A percentile compares a stretch with the other conserved stretches of the same genome.
phyloP scores from a whole-genome alignment of 2,329 filamentous ascomycete species.

The Curvularia sp. region DNA sequence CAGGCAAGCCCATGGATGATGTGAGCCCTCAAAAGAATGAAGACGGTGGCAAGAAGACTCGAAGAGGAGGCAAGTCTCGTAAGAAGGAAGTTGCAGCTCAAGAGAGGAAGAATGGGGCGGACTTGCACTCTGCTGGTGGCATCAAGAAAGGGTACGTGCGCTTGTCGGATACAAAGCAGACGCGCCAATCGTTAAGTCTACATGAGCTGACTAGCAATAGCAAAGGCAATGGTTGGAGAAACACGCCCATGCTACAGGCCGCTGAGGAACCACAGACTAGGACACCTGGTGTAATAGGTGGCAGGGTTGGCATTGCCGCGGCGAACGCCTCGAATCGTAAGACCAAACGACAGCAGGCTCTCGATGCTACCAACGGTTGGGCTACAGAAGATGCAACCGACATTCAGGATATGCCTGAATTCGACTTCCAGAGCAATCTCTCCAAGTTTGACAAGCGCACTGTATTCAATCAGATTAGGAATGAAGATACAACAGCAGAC shows the following conservation, averaged over 20 bases:
- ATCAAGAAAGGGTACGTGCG: slow-evolving; percentile 45
- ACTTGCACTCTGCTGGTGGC: slow-evolving; percentile 36
- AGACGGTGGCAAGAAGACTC: slow-evolving; percentile 56
- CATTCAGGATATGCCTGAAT: slow-evolving; percentile 90
- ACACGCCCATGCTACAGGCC: slow-evolving; percentile 72
- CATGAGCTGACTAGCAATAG: slow-evolving; percentile 34
- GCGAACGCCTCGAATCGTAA: slow-evolving; percentile 51
- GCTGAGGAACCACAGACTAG: slow-evolving; percentile 51
- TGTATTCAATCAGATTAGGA: slow-evolving; percentile 89
- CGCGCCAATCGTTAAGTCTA: background rate
- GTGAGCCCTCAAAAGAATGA: slow-evolving; percentile 40
- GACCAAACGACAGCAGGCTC: slow-evolving; percentile 57
- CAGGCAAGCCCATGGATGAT: slow-evolving; percentile 52
- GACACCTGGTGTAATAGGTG: slow-evolving; percentile 50
- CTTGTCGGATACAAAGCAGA: slow-evolving; percentile 31
- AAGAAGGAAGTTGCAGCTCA: slow-evolving; percentile 56
- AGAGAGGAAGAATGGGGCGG: slow-evolving; percentile 43
- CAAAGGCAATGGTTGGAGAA: slow-evolving; percentile 71
- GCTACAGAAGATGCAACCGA: slow-evolving; percentile 96
- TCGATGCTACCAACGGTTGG: slow-evolving; percentile 79
- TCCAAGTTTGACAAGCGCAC: slow-evolving; percentile 94
- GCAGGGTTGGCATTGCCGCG: slow-evolving; percentile 48
- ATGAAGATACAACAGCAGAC: slow-evolving; percentile 87
- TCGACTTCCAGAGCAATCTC: slow-evolving; percentile 88
- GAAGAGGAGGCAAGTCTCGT: slow-evolving; percentile 54